Evolutionary conservation across 768 basidiomycete species (phyloP), one percentile per base, ranked within the genome.

Genomic region (Podaxis carcinomalis): DNA sequence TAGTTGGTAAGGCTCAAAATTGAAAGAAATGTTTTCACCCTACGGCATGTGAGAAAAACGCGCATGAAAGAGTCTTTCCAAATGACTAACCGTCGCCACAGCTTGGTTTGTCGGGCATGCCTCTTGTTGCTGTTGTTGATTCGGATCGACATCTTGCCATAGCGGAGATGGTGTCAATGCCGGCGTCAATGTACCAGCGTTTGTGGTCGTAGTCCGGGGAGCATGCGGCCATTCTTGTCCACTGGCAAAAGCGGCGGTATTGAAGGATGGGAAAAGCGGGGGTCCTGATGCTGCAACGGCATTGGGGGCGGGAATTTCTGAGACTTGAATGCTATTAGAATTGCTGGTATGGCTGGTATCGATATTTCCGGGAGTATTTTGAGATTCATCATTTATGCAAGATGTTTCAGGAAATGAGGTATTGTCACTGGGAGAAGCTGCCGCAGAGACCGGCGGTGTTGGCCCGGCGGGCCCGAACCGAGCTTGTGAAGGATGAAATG

Each of bases 361-460:
- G 58, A 61, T 27, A 25, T 42, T 54, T 40, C 62, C 35, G n/a
- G 51, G 36, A 5, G 59, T 35, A 6, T 53, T 37, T 50, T 58
- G 57, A 10, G 56, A n/a, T n/a, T 52, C 40, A 6, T 54, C 19
- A 14, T 36, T 55, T 3, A 27, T 11, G 40, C 27, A 32, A 13
- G 55, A 46, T 27, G 27, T 32, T 13, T 35, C 32, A 7, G 63
- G 59, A 6, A 56, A 54, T 10, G 61, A 37, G 56, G 49, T 51
- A 3, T 37, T 65, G 1, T 72, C 71, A 9, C 62, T 67, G 11
- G 83, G 82, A 1, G 85, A 83, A 6, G 79, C 71, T 4, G 80
- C 80, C 14, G 78, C 77, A 0, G 85, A 84, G 36, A 83, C 60
- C 0, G 83, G 83, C 1, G 84, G 83, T 0, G 82, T 80, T n/a